phyloP scores from a whole-genome alignment of 169 alveolate species.

The Eimeria tenella region DNA sequence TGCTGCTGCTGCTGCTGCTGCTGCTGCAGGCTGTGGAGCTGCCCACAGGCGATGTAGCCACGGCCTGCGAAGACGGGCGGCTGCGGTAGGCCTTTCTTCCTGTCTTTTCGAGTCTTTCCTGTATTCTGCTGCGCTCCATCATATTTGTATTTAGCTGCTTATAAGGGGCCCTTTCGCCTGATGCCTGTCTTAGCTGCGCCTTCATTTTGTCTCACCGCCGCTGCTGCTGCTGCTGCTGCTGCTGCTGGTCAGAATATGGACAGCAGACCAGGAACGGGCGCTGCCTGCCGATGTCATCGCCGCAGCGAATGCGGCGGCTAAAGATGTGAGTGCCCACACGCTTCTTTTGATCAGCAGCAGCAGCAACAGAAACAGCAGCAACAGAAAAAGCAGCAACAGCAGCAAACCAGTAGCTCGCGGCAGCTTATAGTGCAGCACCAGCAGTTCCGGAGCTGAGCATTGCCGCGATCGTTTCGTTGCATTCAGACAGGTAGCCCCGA shows the following conservation, averaged over 20 bases:
- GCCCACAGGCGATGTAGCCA: slow-evolving; percentile 36
- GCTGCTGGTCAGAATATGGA: slow-evolving; percentile 51
- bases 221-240: slow-evolving; percentile 54
- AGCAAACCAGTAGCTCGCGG: slow-evolving; percentile 28
- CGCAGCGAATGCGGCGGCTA: slow-evolving; percentile 24
- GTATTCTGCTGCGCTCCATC: background rate
- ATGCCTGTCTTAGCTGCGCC: background rate
- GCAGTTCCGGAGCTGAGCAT: background rate
- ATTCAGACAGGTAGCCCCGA: background rate
- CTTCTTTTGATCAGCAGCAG: background rate
- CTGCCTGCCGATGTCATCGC: slow-evolving; percentile 45
- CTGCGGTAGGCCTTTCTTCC: background rate
- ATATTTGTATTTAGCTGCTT: no score
- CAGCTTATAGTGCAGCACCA: background rate
- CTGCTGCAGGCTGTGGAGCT: slow-evolving; percentile 37
- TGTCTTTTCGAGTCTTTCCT: background rate
- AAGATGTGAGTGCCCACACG: background rate
- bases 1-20: slow-evolving; percentile 44
- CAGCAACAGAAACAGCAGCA: slow-evolving; percentile 61
- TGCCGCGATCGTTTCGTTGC: background rate
- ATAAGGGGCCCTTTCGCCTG: no score
- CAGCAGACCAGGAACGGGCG: slow-evolving; percentile 55
- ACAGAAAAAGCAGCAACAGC: slow-evolving; percentile 32
- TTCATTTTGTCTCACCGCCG: background rate
- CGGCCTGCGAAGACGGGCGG: slow-evolving; percentile 6